Conservation (phyloP, 2,329 filamentous ascomycete genomes). For the Drechslerella dactyloides region DNA sequence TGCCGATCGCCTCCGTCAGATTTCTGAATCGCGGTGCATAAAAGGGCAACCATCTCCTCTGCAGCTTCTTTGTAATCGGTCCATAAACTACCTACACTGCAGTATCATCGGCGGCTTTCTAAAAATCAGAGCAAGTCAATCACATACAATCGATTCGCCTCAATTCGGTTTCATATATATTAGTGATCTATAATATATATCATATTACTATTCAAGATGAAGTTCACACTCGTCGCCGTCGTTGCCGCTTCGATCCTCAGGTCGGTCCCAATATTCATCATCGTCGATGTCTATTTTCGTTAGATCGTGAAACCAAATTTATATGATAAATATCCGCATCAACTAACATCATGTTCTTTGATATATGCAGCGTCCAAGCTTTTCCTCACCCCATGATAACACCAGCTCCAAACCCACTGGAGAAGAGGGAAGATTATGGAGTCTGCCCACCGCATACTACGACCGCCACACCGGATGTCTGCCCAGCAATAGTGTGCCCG, state of each 20-base stretch:
- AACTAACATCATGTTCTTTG: neutral
- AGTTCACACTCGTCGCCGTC: conserved; percentile 41
- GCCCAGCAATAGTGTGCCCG: conserved; percentile 25
- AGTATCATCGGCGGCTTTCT: too few species aligned
- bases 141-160: too few species aligned
- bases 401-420: conserved; percentile 17
- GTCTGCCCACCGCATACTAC: conserved; percentile 20
- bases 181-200: too few species aligned
- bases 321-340: neutral
- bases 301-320: too few species aligned
- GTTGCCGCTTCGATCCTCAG: conserved; percentile 34
- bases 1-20: conserved; percentile 10
- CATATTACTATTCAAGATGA: conserved; percentile 28
- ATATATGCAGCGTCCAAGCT: conserved; percentile 32
- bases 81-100: too few species aligned
- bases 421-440: conserved; percentile 1
- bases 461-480: conserved; percentile 19
- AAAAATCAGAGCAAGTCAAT: too few species aligned
- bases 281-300: neutral
- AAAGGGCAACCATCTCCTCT: conserved; percentile 20
- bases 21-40: conserved; percentile 15
- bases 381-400: conserved; percentile 35
- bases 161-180: too few species aligned
- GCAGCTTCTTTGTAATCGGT: too few species aligned
- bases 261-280: conserved; percentile 4